Conservation (phyloP, 2,329 filamentous ascomycete genomes). For the Colletotrichum plurivorum region DNA sequence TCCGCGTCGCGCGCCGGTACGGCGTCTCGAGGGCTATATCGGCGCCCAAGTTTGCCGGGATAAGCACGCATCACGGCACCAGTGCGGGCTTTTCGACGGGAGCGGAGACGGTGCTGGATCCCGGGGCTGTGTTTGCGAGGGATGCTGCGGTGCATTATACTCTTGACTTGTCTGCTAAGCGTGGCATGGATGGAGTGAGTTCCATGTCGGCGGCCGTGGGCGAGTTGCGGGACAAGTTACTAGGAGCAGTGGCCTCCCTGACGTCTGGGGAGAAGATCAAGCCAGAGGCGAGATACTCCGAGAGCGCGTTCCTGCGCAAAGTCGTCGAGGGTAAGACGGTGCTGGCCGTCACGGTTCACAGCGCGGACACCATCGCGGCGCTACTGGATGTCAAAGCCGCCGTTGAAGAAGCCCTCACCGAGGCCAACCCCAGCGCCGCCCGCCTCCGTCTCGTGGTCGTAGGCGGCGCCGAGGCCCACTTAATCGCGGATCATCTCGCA, state of each 20-base stretch:
- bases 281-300: conserved; percentile 60
- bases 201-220: conserved; percentile 70
- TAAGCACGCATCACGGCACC: conserved; percentile 66
- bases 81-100: conserved; percentile 71
- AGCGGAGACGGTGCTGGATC: conserved; percentile 60
- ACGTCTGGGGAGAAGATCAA: conserved; percentile 50
- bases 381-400: conserved; percentile 70
- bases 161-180: conserved; percentile 63
- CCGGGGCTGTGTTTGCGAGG: conserved; percentile 65
- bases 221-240: conserved; percentile 65
- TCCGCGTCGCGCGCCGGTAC: conserved; percentile 65
- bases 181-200: conserved; percentile 50
- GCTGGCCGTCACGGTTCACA: conserved; percentile 72
- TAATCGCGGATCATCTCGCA: conserved; percentile 71
- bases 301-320: conserved; percentile 64
- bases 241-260: conserved; percentile 60
- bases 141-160: conserved; percentile 73
- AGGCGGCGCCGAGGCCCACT: conserved; percentile 74
- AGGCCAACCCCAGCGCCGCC: not conserved
- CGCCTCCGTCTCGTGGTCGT: conserved; percentile 67
- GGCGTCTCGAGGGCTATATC: conserved; percentile 73
- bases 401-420: conserved; percentile 60
- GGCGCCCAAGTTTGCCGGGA: conserved; percentile 62
- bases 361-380: conserved; percentile 73
- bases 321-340: conserved; percentile 68